Evolutionary conservation across 2,329 filamentous ascomycete genomes (phyloP).

Genomic region (Cladosporium sp.): DNA sequence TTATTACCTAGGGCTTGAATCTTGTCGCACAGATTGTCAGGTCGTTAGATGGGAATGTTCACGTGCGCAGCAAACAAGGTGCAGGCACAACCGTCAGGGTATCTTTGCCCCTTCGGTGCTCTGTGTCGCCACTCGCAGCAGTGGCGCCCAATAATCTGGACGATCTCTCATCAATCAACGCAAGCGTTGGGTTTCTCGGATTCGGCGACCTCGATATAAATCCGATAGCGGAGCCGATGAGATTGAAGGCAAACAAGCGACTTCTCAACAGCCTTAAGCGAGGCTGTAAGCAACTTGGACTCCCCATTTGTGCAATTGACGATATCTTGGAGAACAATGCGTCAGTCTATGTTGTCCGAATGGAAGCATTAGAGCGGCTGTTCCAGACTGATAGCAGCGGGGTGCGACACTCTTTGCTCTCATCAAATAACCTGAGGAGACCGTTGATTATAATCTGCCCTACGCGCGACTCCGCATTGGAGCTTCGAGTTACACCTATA

Average conservation of each 20-base stretch:
- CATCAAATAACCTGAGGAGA: too few species aligned
- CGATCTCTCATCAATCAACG: too few species aligned
- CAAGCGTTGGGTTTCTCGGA: not conserved
- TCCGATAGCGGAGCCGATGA: not conserved
- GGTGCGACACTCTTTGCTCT: too few species aligned
- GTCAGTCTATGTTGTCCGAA: not conserved
- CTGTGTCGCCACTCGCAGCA: too few species aligned
- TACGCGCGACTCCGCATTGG: too few species aligned
- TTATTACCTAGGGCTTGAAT: constrained; percentile 50
- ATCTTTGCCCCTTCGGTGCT: constrained; percentile 14
- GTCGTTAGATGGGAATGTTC: constrained; percentile 55
- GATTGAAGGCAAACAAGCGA: not conserved
- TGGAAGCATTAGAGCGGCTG: not conserved
- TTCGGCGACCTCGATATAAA: not conserved
- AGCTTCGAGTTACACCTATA: too few species aligned
- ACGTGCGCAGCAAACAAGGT: constrained; percentile 27
- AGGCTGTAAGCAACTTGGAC: not conserved
- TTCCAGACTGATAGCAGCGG: too few species aligned
- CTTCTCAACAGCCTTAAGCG: not conserved
- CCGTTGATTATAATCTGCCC: too few species aligned
- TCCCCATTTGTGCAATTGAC: not conserved
- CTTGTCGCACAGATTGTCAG: constrained; percentile 59
- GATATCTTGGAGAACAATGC: not conserved
- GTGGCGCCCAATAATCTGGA: too few species aligned
- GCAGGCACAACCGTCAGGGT: constrained; percentile 20